These are phyloP conservation scores for Aureoboletus auriporus DNA, from an alignment of 768 basidiomycete species.

Conservation along the genomic window DNA sequence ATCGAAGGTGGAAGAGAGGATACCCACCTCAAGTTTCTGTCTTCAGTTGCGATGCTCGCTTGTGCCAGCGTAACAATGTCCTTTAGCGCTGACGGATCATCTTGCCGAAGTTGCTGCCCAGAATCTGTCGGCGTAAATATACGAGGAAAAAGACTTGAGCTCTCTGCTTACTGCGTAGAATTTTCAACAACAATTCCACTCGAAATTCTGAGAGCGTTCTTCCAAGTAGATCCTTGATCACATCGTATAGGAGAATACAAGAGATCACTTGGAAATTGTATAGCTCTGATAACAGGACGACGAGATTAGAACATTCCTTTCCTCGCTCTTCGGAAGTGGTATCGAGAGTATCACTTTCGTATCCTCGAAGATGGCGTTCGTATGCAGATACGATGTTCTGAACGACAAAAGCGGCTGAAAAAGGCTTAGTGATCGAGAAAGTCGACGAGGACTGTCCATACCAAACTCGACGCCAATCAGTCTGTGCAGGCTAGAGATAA, in stretches of 20 bases:
- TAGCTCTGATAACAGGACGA: constrained; percentile 84
- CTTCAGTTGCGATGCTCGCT: constrained; percentile 53
- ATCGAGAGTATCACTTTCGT: constrained; percentile 13
- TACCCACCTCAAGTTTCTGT: constrained; percentile 47
- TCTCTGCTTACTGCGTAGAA: constrained; percentile 63
- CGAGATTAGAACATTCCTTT: constrained; percentile 87
- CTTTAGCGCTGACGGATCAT: constrained; percentile 89
- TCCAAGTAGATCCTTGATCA: constrained; percentile 72
- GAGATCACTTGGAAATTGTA: constrained; percentile 97
- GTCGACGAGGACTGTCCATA: constrained; percentile 34
- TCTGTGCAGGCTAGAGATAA: constrained; percentile 78
- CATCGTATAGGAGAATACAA: constrained; percentile 83
- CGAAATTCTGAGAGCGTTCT: constrained; percentile 67
- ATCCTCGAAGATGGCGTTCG: constrained; percentile 49
- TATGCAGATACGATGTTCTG: constrained; percentile 68
- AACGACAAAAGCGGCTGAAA: constrained; percentile 75
- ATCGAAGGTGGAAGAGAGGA: not conserved
- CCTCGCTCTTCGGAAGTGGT: constrained; percentile 42
- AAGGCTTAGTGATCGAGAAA: not conserved
- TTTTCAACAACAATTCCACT: constrained; percentile 84
- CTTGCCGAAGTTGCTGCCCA: constrained; percentile 86
- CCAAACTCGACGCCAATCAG: constrained; percentile 87
- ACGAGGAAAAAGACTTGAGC: not conserved
- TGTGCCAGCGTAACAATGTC: constrained; percentile 88
- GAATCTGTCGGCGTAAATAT: constrained; percentile 54